Conservation (phyloP, 2,329 filamentous ascomycete species). For the Penicillium sp. region DNA sequence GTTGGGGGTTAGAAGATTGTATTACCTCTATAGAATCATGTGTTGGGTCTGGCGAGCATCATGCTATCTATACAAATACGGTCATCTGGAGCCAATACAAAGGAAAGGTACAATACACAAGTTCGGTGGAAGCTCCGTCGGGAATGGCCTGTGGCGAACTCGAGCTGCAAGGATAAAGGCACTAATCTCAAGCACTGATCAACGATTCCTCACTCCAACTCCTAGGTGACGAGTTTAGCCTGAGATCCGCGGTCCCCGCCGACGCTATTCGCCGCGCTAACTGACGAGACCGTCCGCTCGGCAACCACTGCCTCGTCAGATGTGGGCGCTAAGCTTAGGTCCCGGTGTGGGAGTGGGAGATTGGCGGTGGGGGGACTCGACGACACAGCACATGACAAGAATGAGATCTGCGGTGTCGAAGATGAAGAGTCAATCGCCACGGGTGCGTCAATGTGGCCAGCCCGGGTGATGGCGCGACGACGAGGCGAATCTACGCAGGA, state of each 20-base stretch:
- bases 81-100: not conserved
- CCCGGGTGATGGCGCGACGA: slow-evolving; percentile 9
- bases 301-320: slow-evolving; percentile 22
- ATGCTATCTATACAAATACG: slow-evolving; percentile 1
- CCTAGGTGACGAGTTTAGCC: not conserved
- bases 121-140: not conserved
- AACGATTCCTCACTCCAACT: not conserved
- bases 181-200: not conserved
- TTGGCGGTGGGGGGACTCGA: slow-evolving; percentile 14
- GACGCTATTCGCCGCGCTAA: not conserved
- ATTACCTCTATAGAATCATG: not conserved
- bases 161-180: not conserved
- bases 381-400: slow-evolving; percentile 14
- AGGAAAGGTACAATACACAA: no score
- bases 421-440: slow-evolving; percentile 7
- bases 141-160: not conserved
- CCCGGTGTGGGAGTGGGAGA: slow-evolving; percentile 21
- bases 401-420: slow-evolving; percentile 9
- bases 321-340: slow-evolving; percentile 18
- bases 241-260: not conserved
- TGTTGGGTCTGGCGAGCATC: not conserved
- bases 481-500: not conserved
- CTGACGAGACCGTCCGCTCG: slow-evolving; percentile 6
- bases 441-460: not conserved
- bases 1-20: not conserved